These are phyloP conservation scores for Diutina scorzettiae DNA, from an alignment of 1,139 yeast genomes.

Conservation along the genomic window DNA sequence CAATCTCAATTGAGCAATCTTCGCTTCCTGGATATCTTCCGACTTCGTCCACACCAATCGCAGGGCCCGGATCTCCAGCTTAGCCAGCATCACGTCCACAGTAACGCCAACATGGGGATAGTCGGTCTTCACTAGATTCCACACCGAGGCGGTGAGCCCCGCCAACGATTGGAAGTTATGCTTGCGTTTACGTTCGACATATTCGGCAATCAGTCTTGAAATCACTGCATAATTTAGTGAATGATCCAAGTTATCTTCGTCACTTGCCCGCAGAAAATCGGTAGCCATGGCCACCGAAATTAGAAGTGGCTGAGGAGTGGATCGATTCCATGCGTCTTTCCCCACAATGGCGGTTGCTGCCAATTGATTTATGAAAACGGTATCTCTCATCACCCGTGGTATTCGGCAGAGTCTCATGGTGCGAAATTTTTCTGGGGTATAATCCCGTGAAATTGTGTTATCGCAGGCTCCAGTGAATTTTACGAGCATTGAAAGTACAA, in stretches of 20 bases:
- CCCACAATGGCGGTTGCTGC: slow-evolving; percentile 59
- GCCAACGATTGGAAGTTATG: slow-evolving; percentile 1
- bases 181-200: not conserved
- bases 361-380: slow-evolving; percentile 46
- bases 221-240: slow-evolving; percentile 84
- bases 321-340: slow-evolving; percentile 65
- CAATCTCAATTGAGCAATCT: slow-evolving; percentile 41
- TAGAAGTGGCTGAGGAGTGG: slow-evolving; percentile 56
- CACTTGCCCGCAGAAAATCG: slow-evolving; percentile 58
- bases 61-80: slow-evolving; percentile 48
- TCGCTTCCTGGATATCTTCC: slow-evolving; percentile 27
- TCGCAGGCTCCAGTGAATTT: not conserved
- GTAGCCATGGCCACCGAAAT: slow-evolving; percentile 53
- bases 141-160: not conserved
- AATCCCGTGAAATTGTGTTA: not conserved
- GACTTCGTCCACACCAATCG: slow-evolving; percentile 28
- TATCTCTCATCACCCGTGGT: slow-evolving; percentile 19
- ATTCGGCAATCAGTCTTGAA: not conserved
- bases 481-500: not conserved
- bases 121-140: not conserved
- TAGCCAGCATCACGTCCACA: slow-evolving; percentile 11
- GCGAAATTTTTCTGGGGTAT: not conserved
- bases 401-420: not conserved
- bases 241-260: slow-evolving; percentile 64
- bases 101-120: not conserved